Percentiles rank a stretch among this genome's conserved stretches.
phyloP scores from a whole-genome alignment of 441 rosid species.

The Populus hybrid region DNA sequence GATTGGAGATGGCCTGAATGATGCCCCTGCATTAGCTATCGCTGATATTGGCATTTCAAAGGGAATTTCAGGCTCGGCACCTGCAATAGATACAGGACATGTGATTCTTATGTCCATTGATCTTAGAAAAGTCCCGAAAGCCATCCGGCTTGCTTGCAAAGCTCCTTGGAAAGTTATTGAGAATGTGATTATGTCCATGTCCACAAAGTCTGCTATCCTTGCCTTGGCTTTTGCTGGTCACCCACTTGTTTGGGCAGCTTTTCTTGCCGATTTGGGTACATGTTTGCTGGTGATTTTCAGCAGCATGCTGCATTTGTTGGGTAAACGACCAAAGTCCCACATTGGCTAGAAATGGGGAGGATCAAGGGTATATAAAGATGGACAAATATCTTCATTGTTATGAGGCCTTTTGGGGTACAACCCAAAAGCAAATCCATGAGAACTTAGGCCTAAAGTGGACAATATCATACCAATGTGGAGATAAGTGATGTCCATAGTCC shows the following conservation, averaged over 20 bases:
- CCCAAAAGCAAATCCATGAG: too few relatives aligned
- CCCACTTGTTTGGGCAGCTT: constrained; percentile 91
- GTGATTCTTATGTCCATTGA: constrained; percentile 86
- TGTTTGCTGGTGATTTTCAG: constrained; percentile 75
- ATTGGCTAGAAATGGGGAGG: too few relatives aligned
- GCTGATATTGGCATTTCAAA: constrained; percentile 90
- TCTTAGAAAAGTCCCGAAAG: constrained; percentile 65
- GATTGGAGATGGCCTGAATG: constrained; percentile 95
- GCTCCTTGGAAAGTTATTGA: constrained; percentile 58
- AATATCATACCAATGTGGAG: too few relatives aligned
- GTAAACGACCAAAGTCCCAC: too few relatives aligned
- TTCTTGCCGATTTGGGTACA: constrained; percentile 76
- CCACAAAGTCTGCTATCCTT: constrained; percentile 58
- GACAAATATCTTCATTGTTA: too few relatives aligned
- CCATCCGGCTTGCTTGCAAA: constrained; percentile 52
- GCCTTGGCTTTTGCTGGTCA: constrained; percentile 70
- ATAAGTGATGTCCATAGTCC: too few relatives aligned
- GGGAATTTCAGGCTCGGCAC: constrained; percentile 92
- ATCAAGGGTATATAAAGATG: too few relatives aligned
- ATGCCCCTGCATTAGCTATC: constrained; percentile 85
- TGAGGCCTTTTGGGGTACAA: too few relatives aligned
- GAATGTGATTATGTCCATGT: constrained; percentile 56
- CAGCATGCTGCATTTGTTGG: constrained; percentile 78
- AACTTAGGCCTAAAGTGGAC: too few relatives aligned
- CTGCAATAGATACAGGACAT: constrained; percentile 76